These are phyloP conservation scores for Meredithiella fracta DNA, from an alignment of 2,329 filamentous ascomycete genomes.

Conservation along the genomic window DNA sequence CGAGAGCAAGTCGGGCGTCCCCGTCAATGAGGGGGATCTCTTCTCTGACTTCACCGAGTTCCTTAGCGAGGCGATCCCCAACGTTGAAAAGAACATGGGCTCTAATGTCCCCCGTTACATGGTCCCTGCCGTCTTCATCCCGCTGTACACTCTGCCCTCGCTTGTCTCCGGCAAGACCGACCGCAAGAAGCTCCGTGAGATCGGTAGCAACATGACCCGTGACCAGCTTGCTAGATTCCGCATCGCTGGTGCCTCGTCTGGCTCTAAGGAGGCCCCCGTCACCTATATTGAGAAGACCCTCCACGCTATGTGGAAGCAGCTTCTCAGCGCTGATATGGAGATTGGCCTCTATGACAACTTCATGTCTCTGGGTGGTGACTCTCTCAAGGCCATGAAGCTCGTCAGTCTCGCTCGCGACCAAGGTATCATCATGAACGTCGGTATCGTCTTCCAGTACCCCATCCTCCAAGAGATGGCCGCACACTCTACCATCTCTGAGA, in stretches of 20 bases:
- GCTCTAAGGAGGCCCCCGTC: conserved; percentile 23
- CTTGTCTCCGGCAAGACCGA: conserved; percentile 34
- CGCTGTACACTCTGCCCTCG: conserved; percentile 29
- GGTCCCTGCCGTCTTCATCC: conserved; percentile 32
- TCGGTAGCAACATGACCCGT: conserved; percentile 27
- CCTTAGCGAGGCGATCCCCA: conserved; percentile 19
- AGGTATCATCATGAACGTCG: conserved; percentile 27
- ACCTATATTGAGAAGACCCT: conserved; percentile 25
- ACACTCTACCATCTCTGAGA: conserved; percentile 16
- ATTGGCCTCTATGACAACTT: conserved; percentile 28
- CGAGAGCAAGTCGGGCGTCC: conserved; percentile 20
- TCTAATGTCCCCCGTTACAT: conserved; percentile 29
- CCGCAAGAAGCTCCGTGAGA: conserved; percentile 30
- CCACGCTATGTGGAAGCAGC: conserved; percentile 23
- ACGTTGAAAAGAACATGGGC: conserved; percentile 21
- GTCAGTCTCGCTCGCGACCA: conserved; percentile 27
- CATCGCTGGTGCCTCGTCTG: conserved; percentile 15
- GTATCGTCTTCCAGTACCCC: conserved; percentile 29
- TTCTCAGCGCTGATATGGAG: conserved; percentile 23
- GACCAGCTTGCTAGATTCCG: conserved; percentile 15
- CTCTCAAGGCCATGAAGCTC: conserved; percentile 34
- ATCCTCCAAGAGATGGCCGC: conserved; percentile 28
- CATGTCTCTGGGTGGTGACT: conserved; percentile 34
- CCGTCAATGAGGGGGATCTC: conserved; percentile 16
- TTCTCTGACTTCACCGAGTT: conserved; percentile 22